Evolutionary conservation across 1,139 yeast species (phyloP), one percentile per base, ranked within the genome.

Genomic region (Yamadazyma sp.): DNA sequence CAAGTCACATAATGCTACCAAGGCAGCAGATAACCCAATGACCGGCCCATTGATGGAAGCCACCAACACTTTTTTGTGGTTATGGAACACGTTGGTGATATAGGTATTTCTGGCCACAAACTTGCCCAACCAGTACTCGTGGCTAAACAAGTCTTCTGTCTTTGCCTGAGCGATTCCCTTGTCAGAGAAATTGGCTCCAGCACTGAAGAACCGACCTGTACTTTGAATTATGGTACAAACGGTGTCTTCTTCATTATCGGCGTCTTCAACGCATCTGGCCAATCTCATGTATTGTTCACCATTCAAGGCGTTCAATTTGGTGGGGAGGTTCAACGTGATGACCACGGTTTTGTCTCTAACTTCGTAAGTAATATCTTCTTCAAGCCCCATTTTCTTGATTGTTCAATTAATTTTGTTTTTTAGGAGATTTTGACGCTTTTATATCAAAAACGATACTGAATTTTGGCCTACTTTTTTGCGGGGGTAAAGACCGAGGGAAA

Each of bases 11-110:
- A 85, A 68, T 17, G 85, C 78, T 22, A 87, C 83, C 39, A 88
- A 62, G 1, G 91, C 89, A 3, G 94, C 81, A 32, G 82, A 68
- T 45, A 88, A 73, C 0, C 97, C 97, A 47, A 88, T 77, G 10
- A 81, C 95, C 0, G 96, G 96, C 1, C 97, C 96, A 54, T 88
- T 88, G 44, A 88, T 69, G 10, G 92, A 91, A 29, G 81, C 80
- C 18, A 83, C 83, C 38, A 88, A 66, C 4, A 87, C 73, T 61
- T 88, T 89, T 17, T 75, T 66, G 59, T 88, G 96, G 54, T 79
- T 77, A 50, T 79, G 77, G 60, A 87, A 81, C 33, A 84, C 68
- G 46, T 81, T 79, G 6, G 94, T 83, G 42, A 87, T 64, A 53
- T 75, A 81, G 18, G 81, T 73, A 59, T 88, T 88, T 56, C 91